Evolutionary conservation across 108 stramenopile genomes (phyloP).

Genomic region (Pseudonitzschia delicatissima): DNA sequence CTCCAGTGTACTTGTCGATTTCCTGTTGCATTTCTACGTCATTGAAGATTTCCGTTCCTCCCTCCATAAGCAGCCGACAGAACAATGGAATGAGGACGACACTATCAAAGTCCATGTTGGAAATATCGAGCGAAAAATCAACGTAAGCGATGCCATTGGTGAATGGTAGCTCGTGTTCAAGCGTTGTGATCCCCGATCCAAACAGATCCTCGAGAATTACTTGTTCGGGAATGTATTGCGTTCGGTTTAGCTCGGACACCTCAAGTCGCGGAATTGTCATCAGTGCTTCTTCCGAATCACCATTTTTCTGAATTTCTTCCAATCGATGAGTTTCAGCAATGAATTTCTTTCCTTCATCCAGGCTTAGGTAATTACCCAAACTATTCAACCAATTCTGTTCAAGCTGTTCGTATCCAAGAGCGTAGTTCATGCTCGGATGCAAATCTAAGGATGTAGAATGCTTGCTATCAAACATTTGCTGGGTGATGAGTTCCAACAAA

Average conservation of each 20-base stretch:
- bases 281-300: conserved; percentile 74
- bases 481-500: conserved; percentile 63
- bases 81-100: conserved; percentile 72
- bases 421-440: conserved; percentile 56
- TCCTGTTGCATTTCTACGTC: conserved; percentile 34
- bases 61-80: conserved; percentile 59
- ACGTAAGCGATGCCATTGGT: conserved; percentile 85
- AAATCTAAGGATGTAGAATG: conserved; percentile 73
- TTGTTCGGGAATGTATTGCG: conserved; percentile 59
- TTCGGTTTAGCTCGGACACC: conserved; percentile 50
- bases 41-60: conserved; percentile 44
- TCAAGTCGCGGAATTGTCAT: conserved; percentile 73
- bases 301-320: conserved; percentile 60
- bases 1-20: conserved; percentile 74
- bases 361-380: conserved; percentile 34
- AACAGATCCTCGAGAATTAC: conserved; percentile 41
- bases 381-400: conserved; percentile 39
- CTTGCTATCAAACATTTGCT: conserved; percentile 70
- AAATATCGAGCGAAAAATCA: conserved; percentile 82
- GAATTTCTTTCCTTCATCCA: conserved; percentile 47
- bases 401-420: conserved; percentile 39
- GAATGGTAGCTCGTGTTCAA: conserved; percentile 56
- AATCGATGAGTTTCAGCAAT: conserved; percentile 60
- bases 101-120: conserved; percentile 72
- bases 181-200: conserved; percentile 55